Evolutionary conservation across 129 eudicot species (phyloP).

Genomic region (Sambucus nigra): DNA sequence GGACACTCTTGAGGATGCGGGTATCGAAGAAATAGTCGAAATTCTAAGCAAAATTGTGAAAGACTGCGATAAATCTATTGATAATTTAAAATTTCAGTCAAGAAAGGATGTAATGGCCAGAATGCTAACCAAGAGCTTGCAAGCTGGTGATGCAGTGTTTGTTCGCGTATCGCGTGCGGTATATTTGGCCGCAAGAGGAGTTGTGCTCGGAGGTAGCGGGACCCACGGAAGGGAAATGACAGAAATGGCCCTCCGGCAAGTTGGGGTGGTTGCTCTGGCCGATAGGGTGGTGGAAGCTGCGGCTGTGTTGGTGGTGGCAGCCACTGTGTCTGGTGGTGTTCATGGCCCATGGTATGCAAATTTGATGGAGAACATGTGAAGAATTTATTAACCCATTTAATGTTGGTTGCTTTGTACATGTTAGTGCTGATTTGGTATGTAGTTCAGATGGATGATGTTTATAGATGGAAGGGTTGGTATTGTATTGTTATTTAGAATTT

Average conservation of each 20-base stretch:
- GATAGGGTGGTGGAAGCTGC: constrained; percentile 57
- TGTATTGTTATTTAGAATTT: neutral
- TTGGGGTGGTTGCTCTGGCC: constrained; percentile 48
- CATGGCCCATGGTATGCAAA: constrained; percentile 74
- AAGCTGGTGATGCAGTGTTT: constrained; percentile 70
- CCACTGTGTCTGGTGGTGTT: constrained; percentile 47
- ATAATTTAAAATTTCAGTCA: constrained; percentile 25
- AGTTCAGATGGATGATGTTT: neutral
- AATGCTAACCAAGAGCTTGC: constrained; percentile 69
- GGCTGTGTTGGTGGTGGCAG: constrained; percentile 52
- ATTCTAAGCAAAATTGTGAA: constrained; percentile 28
- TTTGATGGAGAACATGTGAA: constrained; percentile 37
- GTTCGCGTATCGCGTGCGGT: constrained; percentile 61
- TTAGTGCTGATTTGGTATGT: neutral
- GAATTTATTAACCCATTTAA: neutral
- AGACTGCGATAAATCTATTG: constrained; percentile 19
- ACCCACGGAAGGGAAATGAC: constrained; percentile 45
- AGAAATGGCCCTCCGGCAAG: constrained; percentile 60
- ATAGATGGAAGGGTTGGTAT: neutral
- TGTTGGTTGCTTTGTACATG: neutral
- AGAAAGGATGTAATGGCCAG: constrained; percentile 54
- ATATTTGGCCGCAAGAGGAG: constrained; percentile 67
- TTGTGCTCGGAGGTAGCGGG: constrained; percentile 66
- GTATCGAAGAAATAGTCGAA: constrained; percentile 59
- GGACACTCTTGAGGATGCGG: constrained; percentile 52